A percentile compares a stretch with the other conserved stretches of the same genome.
Evolutionary conservation across 805 yeast genomes (phyloP).

Genomic region (Yamadazyma takamatsuzukensis): DNA sequence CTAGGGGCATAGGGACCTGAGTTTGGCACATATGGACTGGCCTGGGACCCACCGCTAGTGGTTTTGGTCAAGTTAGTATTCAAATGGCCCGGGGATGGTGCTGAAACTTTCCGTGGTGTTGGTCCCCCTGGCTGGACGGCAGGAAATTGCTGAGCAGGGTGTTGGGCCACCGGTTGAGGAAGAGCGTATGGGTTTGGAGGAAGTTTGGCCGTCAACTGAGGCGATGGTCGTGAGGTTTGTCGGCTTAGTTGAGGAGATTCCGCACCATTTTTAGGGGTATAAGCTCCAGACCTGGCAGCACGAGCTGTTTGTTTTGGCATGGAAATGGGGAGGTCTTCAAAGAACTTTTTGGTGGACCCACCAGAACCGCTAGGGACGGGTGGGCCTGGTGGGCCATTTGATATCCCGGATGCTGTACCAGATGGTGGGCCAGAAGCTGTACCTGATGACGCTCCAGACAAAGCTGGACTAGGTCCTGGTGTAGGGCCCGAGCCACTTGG

Average conservation of each 20-base stretch:
- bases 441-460: conserved; percentile 2
- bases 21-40: conserved; percentile 41
- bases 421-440: conserved; percentile 4
- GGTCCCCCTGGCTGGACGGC: conserved; percentile 1
- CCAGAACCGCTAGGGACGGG: too few species aligned
- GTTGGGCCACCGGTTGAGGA: not conserved
- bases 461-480: conserved; percentile 1
- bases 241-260: conserved; percentile 5
- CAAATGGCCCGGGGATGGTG: conserved; percentile 9
- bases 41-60: conserved; percentile 18
- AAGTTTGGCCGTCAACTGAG: not conserved
- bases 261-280: conserved; percentile 11
- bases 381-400: too few species aligned
- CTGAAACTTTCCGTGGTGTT: conserved; percentile 9
- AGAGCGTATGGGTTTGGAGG: not conserved
- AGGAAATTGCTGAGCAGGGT: not conserved
- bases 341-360: too few species aligned
- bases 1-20: conserved; percentile 44
- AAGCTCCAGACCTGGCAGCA: conserved; percentile 24
- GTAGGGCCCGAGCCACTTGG: conserved; percentile 19
- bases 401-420: conserved; percentile 1
- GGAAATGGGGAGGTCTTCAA: conserved; percentile 53
- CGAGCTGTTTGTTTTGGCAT: conserved; percentile 28
- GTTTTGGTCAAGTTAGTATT: conserved; percentile 23
- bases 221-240: not conserved